phyloP scores from a whole-genome alignment of 2,329 filamentous ascomycete genomes.

The Phialophora expanda region DNA sequence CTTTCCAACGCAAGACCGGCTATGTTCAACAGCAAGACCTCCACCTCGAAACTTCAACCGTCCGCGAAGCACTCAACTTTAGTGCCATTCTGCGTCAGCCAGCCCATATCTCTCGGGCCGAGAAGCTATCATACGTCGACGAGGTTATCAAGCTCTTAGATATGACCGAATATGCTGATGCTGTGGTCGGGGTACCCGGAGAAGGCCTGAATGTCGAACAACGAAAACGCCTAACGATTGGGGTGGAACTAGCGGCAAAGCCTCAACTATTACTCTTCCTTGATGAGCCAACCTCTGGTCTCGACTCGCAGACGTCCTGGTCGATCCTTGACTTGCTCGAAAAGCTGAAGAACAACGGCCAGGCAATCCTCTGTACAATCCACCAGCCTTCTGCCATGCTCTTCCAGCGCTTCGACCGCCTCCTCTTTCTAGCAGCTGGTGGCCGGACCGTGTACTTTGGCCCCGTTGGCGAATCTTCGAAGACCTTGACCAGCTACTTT shows the following conservation, averaged over 20 bases:
- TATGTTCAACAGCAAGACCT: conserved; percentile 94
- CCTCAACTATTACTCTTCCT: conserved; percentile 88
- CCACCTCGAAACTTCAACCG: conserved; percentile 81
- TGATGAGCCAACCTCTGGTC: conserved; percentile 92
- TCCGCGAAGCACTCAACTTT: conserved; percentile 86
- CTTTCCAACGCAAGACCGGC: conserved; percentile 89
- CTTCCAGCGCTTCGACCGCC: conserved; percentile 79
- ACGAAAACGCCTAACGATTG: conserved; percentile 82
- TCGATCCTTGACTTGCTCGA: conserved; percentile 86
- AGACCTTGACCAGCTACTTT: conserved; percentile 67
- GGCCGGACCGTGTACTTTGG: conserved; percentile 74
- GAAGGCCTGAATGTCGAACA: conserved; percentile 70
- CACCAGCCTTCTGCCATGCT: conserved; percentile 96
- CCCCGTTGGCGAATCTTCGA: conserved; percentile 65
- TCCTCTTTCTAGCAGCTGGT: conserved; percentile 68
- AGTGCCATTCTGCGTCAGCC: conserved; percentile 86
- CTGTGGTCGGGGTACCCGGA: conserved; percentile 86
- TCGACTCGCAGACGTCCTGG: conserved; percentile 93
- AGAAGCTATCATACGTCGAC: conserved; percentile 86
- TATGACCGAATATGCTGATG: conserved; percentile 89
- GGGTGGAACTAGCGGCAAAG: conserved; percentile 93
- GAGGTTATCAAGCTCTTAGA: conserved; percentile 89
- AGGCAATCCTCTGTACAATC: conserved; percentile 95
- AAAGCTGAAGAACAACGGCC: conserved; percentile 85
- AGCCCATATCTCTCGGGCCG: conserved; percentile 68